Evolutionary conservation across 129 eudicot species (phyloP), one percentile per base, ranked within the genome.

Genomic region (Chrysanthemum makinoi): DNA sequence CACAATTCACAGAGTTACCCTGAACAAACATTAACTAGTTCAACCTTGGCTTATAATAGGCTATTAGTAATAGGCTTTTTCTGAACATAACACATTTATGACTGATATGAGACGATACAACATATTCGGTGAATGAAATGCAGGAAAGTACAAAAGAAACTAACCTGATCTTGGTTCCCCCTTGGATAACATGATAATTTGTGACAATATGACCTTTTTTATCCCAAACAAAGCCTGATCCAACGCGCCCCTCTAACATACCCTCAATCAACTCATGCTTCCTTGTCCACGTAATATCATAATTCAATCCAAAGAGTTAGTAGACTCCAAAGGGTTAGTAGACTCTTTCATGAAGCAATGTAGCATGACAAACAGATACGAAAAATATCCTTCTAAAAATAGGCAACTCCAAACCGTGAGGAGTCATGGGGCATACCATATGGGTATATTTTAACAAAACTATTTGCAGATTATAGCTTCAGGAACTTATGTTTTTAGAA

Each of bases 191-290:
- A 39, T 90, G 85, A 64, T 93, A 93, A 87, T 26, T 83, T 81
- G 97, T 91, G 72, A 91, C 96, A 62, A 91, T 56, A 44, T 91
- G 90, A 48, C 97, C 97, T 48, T 81, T 18, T 19, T 63, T 71
- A 71, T 91, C 97, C 97, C 97, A 91, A 28, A 91, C 86, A 75
- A 88, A 87, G 15, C 95, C 95, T 19, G 92, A 87, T 46, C 91
- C 91, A 46, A 95, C 85, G 0, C 91, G 95, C 58, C 86, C 97
- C 89, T 91, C 97, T 55, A 91, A 79, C 56, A 91, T 83, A 82
- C 88, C 96, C 82, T 88, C 76, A 14, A 96, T 91, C 79, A 91
- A 91, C 3, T 84, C 93, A 79, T 91, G 96, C 89, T 88, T 96
- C 80, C 96, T 91, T 55, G 22, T 7, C 30, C 30, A 28, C 30